Percentiles rank a stretch among this genome's conserved stretches.
Evolutionary conservation across 2,329 filamentous ascomycete species (phyloP).

Genomic region (Colletotrichum sp.): DNA sequence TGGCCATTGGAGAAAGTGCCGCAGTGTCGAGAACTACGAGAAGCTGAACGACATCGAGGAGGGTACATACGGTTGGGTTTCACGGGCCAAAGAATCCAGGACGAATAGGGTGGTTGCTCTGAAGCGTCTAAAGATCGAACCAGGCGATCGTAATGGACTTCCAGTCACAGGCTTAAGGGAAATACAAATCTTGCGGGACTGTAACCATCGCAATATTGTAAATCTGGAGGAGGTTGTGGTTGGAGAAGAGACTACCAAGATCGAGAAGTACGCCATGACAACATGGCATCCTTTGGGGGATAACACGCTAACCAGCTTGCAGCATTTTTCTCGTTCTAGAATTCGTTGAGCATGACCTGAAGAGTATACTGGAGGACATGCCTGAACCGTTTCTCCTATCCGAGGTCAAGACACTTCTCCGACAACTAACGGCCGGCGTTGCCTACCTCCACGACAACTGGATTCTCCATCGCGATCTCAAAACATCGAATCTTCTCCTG

Average conservation of each 20-base stretch:
- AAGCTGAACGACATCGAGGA: slow-evolving; percentile 97
- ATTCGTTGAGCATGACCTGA: slow-evolving; percentile 96
- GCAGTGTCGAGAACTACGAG: slow-evolving; percentile 87
- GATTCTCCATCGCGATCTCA: slow-evolving; percentile 93
- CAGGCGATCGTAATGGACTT: slow-evolving; percentile 74
- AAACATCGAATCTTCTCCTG: slow-evolving; percentile 92
- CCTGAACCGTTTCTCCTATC: slow-evolving; percentile 90
- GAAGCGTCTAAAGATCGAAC: slow-evolving; percentile 91
- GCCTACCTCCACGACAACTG: slow-evolving; percentile 86
- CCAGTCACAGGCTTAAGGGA: slow-evolving; percentile 92
- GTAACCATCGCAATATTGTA: slow-evolving; percentile 83
- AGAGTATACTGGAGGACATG: slow-evolving; percentile 92
- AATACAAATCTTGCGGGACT: slow-evolving; percentile 87
- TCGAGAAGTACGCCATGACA: slow-evolving; percentile 54
- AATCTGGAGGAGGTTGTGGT: slow-evolving; percentile 83
- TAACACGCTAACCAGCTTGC: slow-evolving; percentile 28
- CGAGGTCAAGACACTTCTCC: slow-evolving; percentile 88
- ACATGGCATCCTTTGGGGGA: slow-evolving; percentile 38
- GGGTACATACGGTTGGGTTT: slow-evolving; percentile 94
- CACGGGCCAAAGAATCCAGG: slow-evolving; percentile 75
- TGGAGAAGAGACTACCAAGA: slow-evolving; percentile 61
- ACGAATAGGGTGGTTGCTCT: slow-evolving; percentile 86
- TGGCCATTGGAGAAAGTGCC: slow-evolving; percentile 70
- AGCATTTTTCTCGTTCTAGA: slow-evolving; percentile 95
- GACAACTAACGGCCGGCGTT: slow-evolving; percentile 81